Percentiles rank a stretch among this genome's conserved stretches.
Evolutionary conservation across 2,329 filamentous ascomycete genomes (phyloP).

Genomic region (Amesomyces nigricolor): DNA sequence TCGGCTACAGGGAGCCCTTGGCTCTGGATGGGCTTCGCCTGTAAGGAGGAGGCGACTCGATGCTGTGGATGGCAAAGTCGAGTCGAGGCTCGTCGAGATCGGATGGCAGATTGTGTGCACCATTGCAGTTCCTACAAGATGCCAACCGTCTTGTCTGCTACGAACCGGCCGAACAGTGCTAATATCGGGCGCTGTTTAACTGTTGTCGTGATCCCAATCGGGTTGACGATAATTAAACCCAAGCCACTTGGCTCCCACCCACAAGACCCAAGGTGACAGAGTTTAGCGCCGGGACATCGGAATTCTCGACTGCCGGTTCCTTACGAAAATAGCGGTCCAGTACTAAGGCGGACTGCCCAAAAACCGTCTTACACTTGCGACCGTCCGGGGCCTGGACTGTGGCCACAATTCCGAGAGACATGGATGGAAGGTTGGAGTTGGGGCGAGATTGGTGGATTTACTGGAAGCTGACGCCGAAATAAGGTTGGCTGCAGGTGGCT

Average conservation of each 20-base stretch:
- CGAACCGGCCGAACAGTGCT: no score
- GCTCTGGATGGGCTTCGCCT: not conserved
- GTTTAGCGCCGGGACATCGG: not conserved
- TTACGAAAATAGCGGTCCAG: not conserved
- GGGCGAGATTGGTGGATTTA: not conserved
- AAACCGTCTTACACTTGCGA: conserved; percentile 1
- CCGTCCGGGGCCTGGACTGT: not conserved
- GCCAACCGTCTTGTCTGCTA: no score
- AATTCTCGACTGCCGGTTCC: not conserved
- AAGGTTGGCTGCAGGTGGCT: conserved; percentile 27
- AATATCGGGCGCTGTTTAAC: no score
- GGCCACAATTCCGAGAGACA: not conserved
- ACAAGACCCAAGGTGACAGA: not conserved
- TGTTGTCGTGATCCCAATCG: no score
- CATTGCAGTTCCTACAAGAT: no score
- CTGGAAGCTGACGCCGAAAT: conserved; percentile 33
- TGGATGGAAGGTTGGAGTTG: not conserved
- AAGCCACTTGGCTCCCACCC: no score
- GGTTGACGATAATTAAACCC: no score
- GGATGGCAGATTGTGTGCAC: no score
- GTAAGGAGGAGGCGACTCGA: no score
- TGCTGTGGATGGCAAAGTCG: not conserved
- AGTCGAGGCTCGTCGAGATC: not conserved
- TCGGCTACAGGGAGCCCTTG: not conserved
- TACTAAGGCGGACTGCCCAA: not conserved